Evolutionary conservation across 2,329 filamentous ascomycete genomes (phyloP), one percentile per base, ranked within the genome.

Genomic region (Ceratocystis ficicola): DNA sequence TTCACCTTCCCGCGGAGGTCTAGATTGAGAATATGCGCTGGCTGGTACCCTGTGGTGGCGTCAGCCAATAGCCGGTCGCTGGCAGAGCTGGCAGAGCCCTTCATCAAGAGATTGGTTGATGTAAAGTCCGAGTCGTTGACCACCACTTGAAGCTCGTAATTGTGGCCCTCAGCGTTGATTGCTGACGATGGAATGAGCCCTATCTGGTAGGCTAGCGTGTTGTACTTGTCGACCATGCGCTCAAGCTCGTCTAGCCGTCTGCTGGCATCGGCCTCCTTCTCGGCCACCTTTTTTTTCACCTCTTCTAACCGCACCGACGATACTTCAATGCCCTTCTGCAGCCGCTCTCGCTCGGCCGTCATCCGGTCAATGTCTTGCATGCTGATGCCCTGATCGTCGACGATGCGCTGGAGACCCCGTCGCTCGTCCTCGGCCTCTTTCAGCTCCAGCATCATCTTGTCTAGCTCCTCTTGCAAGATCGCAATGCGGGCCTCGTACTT

Each of bases 311-410:
- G 83, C 65, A 83, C 80, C 5, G 84, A 81, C 0, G 90, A 88
- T 1, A 86, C 83, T 71, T 96, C 90, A 57, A 96, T 87, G 52
- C 87, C 89, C 71, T 88, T 92, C 70, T 95, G 90, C n/a, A 99
- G 82, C 60, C 94, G 86, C 72, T 99, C 94, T 64, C 92, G 86
- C 75, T 99, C 94, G 44, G 89, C 87, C 71, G 91, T 96, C 93
- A 99, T 96, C 75, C 94, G 90, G 81, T 99, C 94, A 73, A 99
- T 97, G 81, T 99, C 94, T 77, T 94, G 89, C 77, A 96, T 95
- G 72, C 91, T 95, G 74, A 99, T 92, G 1, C 94, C 94, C 73
- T 95, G 90, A 70, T 88, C 86, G 75, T 97, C 94, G 32, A 99
- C 91, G 36, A 88, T 86, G 67, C 87, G 86, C 74, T 97, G 93